phyloP scores from a whole-genome alignment of 139 green algal genomes.

The Yamagishiella unicocca region DNA sequence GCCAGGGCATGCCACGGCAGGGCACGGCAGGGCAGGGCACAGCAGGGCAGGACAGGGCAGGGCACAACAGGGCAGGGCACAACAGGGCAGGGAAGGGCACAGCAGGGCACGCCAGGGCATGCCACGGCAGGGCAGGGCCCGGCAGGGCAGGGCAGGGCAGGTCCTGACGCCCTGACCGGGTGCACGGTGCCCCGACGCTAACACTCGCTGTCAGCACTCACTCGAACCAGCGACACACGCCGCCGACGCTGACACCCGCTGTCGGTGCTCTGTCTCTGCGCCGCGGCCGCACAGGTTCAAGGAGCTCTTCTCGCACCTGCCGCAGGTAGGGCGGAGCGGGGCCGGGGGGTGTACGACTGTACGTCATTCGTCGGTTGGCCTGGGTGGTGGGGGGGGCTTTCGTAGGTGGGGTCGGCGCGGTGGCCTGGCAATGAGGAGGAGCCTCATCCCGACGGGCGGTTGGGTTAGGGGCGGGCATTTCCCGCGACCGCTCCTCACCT shows the following conservation, averaged over 20 bases:
- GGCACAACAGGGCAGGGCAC: too few species aligned
- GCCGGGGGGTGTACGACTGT: background rate
- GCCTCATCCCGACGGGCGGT: background rate
- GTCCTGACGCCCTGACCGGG: too few species aligned
- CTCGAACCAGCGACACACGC: background rate
- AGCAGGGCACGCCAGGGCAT: too few species aligned
- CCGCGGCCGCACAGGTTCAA: constrained; percentile 50
- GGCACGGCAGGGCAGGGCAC: too few species aligned
- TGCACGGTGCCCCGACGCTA: background rate
- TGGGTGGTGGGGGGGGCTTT: background rate
- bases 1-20: too few species aligned
- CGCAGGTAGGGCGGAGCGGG: constrained; percentile 1
- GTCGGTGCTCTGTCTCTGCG: background rate
- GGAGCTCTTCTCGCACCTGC: constrained; percentile 63
- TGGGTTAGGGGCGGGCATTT: background rate
- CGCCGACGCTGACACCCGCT: background rate
- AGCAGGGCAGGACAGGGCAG: too few species aligned
- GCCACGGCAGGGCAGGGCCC: too few species aligned
- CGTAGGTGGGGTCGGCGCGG: too few species aligned
- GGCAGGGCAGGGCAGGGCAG: too few species aligned
- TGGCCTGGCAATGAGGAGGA: background rate
- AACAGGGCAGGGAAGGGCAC: too few species aligned
- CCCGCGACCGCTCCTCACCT: background rate
- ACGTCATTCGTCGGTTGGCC: background rate
- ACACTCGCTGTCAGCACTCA: background rate